These are phyloP conservation scores for Amborella trichopoda DNA, from an alignment of 164 flowering plant species.

Conservation along the genomic window DNA sequence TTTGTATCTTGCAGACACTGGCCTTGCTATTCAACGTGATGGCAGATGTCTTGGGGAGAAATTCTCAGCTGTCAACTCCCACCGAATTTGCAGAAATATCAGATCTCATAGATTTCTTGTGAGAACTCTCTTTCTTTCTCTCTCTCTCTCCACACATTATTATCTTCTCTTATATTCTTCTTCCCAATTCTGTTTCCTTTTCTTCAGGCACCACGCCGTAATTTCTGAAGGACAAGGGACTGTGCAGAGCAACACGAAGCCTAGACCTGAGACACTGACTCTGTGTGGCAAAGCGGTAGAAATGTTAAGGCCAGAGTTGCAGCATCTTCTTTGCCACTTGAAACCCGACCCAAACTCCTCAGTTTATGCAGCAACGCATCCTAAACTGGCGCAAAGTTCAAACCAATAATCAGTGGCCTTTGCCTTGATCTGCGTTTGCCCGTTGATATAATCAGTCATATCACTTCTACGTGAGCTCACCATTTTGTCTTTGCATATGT, in stretches of 20 bases:
- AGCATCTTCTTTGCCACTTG: slow-evolving; percentile 85
- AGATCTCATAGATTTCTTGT: slow-evolving; percentile 93
- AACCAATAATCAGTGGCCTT: too few relatives aligned
- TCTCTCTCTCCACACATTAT: background rate
- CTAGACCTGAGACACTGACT: slow-evolving; percentile 62
- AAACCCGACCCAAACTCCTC: slow-evolving; percentile 65
- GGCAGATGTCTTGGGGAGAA: slow-evolving; percentile 88
- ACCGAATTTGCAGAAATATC: slow-evolving; percentile 74
- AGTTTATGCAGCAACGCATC: slow-evolving; percentile 79
- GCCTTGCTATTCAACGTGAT: slow-evolving; percentile 51
- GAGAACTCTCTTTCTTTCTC: slow-evolving; percentile 22
- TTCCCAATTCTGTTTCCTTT: background rate
- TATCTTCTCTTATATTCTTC: background rate
- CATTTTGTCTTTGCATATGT: too few relatives aligned
- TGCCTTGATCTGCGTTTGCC: too few relatives aligned
- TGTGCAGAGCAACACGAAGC: slow-evolving; percentile 76
- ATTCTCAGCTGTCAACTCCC: slow-evolving; percentile 48
- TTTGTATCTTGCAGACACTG: slow-evolving; percentile 37
- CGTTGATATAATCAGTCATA: too few relatives aligned
- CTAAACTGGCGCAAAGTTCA: slow-evolving; percentile 49
- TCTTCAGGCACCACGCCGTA: slow-evolving; percentile 73
- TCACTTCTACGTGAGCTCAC: too few relatives aligned
- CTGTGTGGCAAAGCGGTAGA: slow-evolving; percentile 58
- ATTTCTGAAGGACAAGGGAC: slow-evolving; percentile 97
- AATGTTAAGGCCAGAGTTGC: slow-evolving; percentile 69